Percentiles rank a stretch among this genome's conserved stretches.
phyloP scores from a whole-genome alignment of 2,329 filamentous ascomycete genomes.

The Pezicula rhizophila region DNA sequence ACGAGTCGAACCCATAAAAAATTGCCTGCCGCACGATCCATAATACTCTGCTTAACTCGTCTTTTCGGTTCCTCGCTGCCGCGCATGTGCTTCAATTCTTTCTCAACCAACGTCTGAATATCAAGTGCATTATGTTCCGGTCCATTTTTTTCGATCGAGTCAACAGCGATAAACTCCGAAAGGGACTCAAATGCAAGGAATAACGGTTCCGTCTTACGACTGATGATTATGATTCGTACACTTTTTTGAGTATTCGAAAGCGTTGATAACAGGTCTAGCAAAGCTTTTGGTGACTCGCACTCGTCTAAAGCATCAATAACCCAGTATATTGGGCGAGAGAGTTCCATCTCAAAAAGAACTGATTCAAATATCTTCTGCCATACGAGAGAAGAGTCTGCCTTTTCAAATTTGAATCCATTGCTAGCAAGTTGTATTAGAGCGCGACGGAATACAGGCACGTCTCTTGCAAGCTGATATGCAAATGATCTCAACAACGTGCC shows the following conservation, averaged over 20 bases:
- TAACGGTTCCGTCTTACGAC: constrained; percentile 1
- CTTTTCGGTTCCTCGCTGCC: constrained; percentile 5
- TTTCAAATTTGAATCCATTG: constrained; percentile 10
- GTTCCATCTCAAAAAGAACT: constrained; percentile 10
- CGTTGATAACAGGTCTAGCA: constrained; percentile 3
- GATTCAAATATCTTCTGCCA: constrained; percentile 12
- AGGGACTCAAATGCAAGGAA: constrained; percentile 1
- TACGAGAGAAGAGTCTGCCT: constrained; percentile 5
- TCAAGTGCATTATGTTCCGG: too few relatives aligned
- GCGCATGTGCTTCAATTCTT: background rate
- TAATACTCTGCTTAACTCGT: constrained; percentile 17
- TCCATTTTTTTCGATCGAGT: background rate
- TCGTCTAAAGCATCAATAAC: constrained; percentile 18
- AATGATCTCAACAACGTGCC: constrained; percentile 19
- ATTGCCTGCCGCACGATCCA: constrained; percentile 24
- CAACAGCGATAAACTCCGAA: background rate
- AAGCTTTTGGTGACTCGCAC: constrained; percentile 1
- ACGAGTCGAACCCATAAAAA: constrained; percentile 30
- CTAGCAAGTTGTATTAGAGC: background rate
- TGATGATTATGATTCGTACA: background rate
- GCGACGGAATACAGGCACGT: background rate
- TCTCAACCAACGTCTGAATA: too few relatives aligned
- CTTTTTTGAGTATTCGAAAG: background rate
- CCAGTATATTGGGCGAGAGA: constrained; percentile 6
- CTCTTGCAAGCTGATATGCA: constrained; percentile 23